phyloP scores from a whole-genome alignment of 257 asterid genomes.

The Ocimum tenuiflorum region DNA sequence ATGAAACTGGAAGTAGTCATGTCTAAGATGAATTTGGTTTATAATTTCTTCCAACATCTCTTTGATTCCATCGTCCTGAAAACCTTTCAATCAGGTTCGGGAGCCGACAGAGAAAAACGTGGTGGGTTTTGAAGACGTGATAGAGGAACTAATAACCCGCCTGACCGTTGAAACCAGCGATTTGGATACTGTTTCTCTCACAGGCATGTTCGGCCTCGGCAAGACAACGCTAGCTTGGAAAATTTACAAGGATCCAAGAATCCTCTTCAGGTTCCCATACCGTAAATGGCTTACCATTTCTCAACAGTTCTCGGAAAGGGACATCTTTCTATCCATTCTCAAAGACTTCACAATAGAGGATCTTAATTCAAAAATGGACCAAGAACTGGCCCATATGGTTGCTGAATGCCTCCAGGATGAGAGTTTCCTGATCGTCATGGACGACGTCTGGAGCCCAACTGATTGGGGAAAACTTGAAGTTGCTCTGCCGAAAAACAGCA shows the following conservation, averaged over 20 bases:
- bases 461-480: background rate
- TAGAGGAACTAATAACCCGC: background rate
- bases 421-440: background rate
- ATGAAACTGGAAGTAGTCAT: too few relatives aligned
- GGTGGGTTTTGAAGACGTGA: background rate
- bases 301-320: background rate
- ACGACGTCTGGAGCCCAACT: background rate
- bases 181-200: background rate
- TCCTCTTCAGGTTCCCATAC: background rate
- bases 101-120: background rate
- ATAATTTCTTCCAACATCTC: too few relatives aligned
- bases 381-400: background rate
- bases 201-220: constrained; percentile 8
- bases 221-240: constrained; percentile 8
- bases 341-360: background rate
- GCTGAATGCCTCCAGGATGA: background rate
- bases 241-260: background rate
- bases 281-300: constrained; percentile 6
- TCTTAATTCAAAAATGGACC: background rate
- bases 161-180: background rate
- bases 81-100: background rate
- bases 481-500: background rate
- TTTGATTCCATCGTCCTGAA: too few relatives aligned
- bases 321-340: background rate
- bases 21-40: too few relatives aligned